phyloP scores from a whole-genome alignment of 805 yeast species.

The Nakazawaea pomicola region DNA sequence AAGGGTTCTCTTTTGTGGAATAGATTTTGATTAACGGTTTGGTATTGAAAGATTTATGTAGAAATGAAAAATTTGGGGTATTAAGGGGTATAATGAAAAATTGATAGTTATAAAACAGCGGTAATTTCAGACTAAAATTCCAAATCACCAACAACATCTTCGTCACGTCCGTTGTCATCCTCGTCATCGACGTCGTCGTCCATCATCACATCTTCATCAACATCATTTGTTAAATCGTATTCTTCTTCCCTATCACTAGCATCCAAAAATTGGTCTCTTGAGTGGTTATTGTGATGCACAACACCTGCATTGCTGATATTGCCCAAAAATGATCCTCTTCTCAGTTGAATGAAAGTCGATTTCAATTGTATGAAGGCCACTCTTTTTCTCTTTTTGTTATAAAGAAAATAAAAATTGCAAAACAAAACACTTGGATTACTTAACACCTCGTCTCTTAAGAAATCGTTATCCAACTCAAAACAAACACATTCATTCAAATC shows the following conservation, averaged over 20 bases:
- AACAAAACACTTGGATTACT: slow-evolving; percentile 66
- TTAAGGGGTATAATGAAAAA: background rate
- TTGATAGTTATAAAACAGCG: too few relatives aligned
- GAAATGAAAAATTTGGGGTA: background rate
- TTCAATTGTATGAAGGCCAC: slow-evolving; percentile 81
- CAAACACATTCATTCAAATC: slow-evolving; percentile 60
- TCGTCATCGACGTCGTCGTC: slow-evolving; percentile 24
- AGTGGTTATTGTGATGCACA: too few relatives aligned
- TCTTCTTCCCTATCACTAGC: slow-evolving; percentile 30
- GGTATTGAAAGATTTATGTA: background rate
- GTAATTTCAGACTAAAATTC: slow-evolving; percentile 21
- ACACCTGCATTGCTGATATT: slow-evolving; percentile 21
- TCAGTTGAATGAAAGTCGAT: slow-evolving; percentile 30
- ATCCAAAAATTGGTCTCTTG: too few relatives aligned
- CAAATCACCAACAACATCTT: slow-evolving; percentile 34
- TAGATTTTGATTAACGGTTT: too few relatives aligned
- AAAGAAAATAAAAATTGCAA: slow-evolving; percentile 87
- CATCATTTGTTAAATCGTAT: slow-evolving; percentile 28
- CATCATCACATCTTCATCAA: slow-evolving; percentile 18
- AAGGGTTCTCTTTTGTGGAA: too few relatives aligned
- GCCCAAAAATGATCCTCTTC: slow-evolving; percentile 30
- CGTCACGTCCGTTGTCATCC: slow-evolving; percentile 10
- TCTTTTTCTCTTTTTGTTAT: slow-evolving; percentile 85
- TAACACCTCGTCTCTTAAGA: slow-evolving; percentile 43
- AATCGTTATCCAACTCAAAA: slow-evolving; percentile 55